Conservation (phyloP, 306 rosid genomes). For the Vicia sativa region DNA sequence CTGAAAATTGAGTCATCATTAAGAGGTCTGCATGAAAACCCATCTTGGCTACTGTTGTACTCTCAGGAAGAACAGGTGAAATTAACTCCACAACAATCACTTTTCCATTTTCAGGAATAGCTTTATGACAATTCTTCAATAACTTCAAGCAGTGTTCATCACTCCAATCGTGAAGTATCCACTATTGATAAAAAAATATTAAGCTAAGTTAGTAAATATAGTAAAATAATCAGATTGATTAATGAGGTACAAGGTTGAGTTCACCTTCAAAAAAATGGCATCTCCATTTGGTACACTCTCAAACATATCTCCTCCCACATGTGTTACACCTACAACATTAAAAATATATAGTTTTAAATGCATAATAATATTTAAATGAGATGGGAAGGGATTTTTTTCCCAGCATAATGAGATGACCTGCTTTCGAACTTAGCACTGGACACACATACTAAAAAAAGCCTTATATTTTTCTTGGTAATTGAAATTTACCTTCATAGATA, state of each 20-base stretch:
- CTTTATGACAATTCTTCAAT: constrained; percentile 46
- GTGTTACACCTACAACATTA: constrained; percentile 38
- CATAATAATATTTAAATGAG: background rate
- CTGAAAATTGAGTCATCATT: constrained; percentile 47
- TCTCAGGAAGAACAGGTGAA: constrained; percentile 30
- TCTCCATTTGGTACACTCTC: constrained; percentile 48
- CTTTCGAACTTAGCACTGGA: too few species aligned
- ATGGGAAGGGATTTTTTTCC: too few species aligned
- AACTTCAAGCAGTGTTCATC: constrained; percentile 43
- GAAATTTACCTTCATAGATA: constrained; percentile 38
- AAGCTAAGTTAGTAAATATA: background rate
- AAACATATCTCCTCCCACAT: constrained; percentile 55
- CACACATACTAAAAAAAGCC: too few species aligned
- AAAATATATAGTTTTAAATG: background rate
- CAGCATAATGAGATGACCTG: too few species aligned
- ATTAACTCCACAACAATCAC: constrained; percentile 46
- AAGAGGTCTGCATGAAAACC: constrained; percentile 32
- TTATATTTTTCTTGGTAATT: too few species aligned
- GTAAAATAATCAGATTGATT: background rate
- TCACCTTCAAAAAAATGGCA: constrained; percentile 49
- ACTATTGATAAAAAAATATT: background rate
- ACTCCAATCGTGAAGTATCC: constrained; percentile 53
- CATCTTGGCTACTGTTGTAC: background rate
- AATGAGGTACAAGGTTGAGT: background rate
- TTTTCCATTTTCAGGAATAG: constrained; percentile 42